Percentiles rank a stretch among this genome's conserved stretches.
Evolutionary conservation across 805 yeast genomes (phyloP).

Genomic region (Scheffersomyces amazonensis): DNA sequence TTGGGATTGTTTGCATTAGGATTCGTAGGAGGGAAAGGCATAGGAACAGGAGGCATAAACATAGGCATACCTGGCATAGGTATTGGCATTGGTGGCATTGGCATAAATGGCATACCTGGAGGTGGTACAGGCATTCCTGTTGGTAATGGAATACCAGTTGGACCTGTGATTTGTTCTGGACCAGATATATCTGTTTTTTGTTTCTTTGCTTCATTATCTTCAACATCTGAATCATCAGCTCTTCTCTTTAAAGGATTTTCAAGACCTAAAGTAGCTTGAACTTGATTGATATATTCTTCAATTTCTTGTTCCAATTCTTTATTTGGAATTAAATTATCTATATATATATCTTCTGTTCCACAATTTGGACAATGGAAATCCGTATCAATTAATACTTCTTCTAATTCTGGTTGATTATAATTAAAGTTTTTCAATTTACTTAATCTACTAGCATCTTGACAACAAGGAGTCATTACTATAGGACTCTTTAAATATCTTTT

Average conservation of each 20-base stretch:
- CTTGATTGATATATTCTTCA: conserved; percentile 44
- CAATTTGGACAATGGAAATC: conserved; percentile 94
- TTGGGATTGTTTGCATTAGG: neutral
- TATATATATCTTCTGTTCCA: conserved; percentile 63
- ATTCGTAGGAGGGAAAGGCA: neutral
- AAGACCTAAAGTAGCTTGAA: conserved; percentile 28
- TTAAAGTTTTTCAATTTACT: conserved; percentile 46
- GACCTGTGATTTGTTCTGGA: conserved; percentile 14
- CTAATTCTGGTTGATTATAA: conserved; percentile 36
- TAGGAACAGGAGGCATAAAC: neutral
- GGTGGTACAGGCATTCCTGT: conserved; percentile 11
- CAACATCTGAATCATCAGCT: conserved; percentile 6
- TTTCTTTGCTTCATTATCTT: conserved; percentile 21
- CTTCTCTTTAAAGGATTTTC: conserved; percentile 30
- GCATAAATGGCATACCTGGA: conserved; percentile 16
- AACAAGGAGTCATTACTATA: conserved; percentile 76
- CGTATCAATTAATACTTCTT: conserved; percentile 59
- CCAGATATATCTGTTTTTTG: conserved; percentile 19
- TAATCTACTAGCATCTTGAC: conserved; percentile 55
- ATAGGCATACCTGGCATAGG: conserved; percentile 9
- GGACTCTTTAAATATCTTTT: conserved; percentile 67
- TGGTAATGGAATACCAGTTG: conserved; percentile 7
- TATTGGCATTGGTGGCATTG: conserved; percentile 21
- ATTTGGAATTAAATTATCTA: conserved; percentile 70
- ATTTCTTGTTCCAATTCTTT: conserved; percentile 57